Evolutionary conservation across 768 basidiomycete species (phyloP), one percentile per base, ranked within the genome.

Genomic region (Xerocomus spinulosus): DNA sequence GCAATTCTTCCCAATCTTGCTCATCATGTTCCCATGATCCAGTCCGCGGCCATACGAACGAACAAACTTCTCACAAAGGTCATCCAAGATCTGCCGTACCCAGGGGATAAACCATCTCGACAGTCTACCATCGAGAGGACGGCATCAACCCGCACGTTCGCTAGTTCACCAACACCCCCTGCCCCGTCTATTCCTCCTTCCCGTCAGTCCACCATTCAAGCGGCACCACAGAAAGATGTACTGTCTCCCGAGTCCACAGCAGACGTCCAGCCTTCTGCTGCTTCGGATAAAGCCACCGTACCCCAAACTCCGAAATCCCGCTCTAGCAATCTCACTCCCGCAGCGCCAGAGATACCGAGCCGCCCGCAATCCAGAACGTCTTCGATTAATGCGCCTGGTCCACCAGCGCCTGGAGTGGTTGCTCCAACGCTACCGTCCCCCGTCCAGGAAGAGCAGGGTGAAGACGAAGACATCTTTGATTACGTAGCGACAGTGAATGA

Each of bases 1-100:
- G 90, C 91, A 9, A 88, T 99, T 48, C 77, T 99, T 14, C 92
- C 93, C 8, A 96, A 95, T 59, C 83, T 99, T 40, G 93, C 95
- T 0, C 92, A 95, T 54, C 90, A 93, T 58, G 87, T 85, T 41
- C 73, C 81, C 1, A 86, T 86, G 76, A 97, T 98, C 50, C 90
- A 94, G 59, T 76, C 82, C 1, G 88, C 86, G 4, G 96, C 96
- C 1, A 76, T 81, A 37, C 80, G 85, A 28, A 92, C 92, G 32
- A 97, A 98, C 63, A 85, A 87, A 54, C 77, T 83, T 8, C 80
- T 99, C 13, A 80, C 84, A 54, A 79, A 77, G 46, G 91, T 95
- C 34, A 91, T 99, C 14, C 90, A 94, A 62, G 78, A 78, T 24
- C 75, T 95, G 4, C 93, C 93, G 23, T 77, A 80, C 0, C 87